Percentiles rank a stretch among this genome's conserved stretches.
These are phyloP conservation scores for Aspergillus pseudotamarii DNA, from an alignment of 2,329 filamentous ascomycete genomes.

Conservation along the genomic window DNA sequence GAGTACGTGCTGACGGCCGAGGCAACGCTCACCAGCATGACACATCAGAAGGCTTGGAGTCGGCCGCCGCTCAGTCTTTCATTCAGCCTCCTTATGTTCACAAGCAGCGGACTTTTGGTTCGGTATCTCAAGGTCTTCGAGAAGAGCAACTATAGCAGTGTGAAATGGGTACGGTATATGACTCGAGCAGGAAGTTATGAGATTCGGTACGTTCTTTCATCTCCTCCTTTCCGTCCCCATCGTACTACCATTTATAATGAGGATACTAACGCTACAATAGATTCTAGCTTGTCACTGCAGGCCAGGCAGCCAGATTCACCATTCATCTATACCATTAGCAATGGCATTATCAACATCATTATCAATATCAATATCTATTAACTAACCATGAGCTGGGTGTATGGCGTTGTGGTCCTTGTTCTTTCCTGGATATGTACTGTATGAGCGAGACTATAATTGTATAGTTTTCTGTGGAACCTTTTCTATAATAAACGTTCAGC, in stretches of 20 bases:
- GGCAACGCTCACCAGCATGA: conserved; percentile 92
- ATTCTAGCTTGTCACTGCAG: conserved; percentile 22
- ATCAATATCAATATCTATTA: background rate
- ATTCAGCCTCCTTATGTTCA: conserved; percentile 97
- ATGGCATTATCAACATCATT: background rate
- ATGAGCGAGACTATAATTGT: conserved; percentile 4
- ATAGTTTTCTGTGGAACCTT: background rate
- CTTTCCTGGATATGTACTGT: conserved; percentile 2
- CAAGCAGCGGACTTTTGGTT: conserved; percentile 87
- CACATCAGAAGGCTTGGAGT: conserved; percentile 96
- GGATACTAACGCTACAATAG: conserved; percentile 11
- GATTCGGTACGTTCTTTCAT: conserved; percentile 66
- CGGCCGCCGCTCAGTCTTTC: conserved; percentile 87
- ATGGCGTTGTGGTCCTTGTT: conserved; percentile 24
- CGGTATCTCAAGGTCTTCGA: conserved; percentile 98
- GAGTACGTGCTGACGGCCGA: conserved; percentile 95
- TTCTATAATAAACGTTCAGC: background rate
- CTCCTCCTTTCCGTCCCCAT: background rate
- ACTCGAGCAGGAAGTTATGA: conserved; percentile 97
- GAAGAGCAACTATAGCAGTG: conserved; percentile 97
- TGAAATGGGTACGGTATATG: conserved; percentile 99
- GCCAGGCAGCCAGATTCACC: conserved; percentile 11
- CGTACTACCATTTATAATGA: background rate
- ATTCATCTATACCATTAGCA: conserved; percentile 7
- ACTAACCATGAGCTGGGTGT: conserved; percentile 27